These are phyloP conservation scores for Globisporangium orthogonon DNA, from an alignment of 352 stramenopile genomes.

Conservation along the genomic window DNA sequence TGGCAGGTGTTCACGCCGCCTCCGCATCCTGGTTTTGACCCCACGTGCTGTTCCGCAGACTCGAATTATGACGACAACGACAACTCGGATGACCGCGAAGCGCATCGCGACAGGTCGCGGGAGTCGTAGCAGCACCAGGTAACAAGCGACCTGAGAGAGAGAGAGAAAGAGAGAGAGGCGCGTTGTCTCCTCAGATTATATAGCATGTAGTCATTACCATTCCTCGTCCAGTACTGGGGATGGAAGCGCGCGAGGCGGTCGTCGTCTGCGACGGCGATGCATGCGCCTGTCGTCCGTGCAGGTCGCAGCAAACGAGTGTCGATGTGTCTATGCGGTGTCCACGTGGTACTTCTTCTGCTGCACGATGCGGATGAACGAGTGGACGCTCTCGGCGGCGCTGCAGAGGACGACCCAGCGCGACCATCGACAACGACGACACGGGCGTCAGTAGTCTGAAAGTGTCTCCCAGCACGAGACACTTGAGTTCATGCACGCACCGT, in stretches of 20 bases:
- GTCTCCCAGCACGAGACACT: too few relatives aligned
- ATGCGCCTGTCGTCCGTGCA: not conserved
- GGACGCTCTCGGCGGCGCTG: conserved; percentile 68
- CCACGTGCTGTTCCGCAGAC: conserved; percentile 3
- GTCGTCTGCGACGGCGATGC: too few relatives aligned
- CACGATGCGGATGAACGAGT: conserved; percentile 69
- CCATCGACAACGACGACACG: not conserved
- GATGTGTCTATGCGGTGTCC: conserved; percentile 2
- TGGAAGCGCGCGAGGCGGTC: too few relatives aligned
- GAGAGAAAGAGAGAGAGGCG: not conserved
- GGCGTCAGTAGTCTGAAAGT: too few relatives aligned
- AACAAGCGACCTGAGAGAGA: not conserved
- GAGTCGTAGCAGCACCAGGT: not conserved
- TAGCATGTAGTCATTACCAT: not conserved
- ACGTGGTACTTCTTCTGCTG: conserved; percentile 66
- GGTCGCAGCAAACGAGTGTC: not conserved
- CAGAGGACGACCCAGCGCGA: not conserved
- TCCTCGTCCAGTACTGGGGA: too few relatives aligned
- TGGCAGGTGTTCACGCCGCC: conserved; percentile 12
- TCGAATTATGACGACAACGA: conserved; percentile 6
- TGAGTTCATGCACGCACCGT: conserved; percentile 23
- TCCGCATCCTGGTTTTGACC: conserved; percentile 8
- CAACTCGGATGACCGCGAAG: conserved; percentile 1
- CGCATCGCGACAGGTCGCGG: not conserved
- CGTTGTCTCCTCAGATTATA: not conserved